phyloP scores from a whole-genome alignment of 179 eudicot genomes.

The Silene noctiflora region DNA sequence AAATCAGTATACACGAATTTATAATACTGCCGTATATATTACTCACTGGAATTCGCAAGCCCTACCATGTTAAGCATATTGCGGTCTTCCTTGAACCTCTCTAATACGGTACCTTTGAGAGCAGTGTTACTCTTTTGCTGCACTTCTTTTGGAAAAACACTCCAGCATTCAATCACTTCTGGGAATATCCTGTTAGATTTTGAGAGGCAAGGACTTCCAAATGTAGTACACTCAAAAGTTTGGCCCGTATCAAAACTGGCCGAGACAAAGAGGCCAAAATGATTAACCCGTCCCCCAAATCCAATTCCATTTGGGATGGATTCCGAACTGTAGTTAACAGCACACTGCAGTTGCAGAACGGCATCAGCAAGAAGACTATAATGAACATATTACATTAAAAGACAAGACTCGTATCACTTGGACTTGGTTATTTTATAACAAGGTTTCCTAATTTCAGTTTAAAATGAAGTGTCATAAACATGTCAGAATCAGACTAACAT shows the following conservation, averaged over 20 bases:
- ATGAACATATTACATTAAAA: no score
- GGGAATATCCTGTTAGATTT: conserved; percentile 57
- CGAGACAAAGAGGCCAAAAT: conserved; percentile 73
- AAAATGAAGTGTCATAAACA: not conserved
- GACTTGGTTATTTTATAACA: not conserved
- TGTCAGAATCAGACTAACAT: not conserved
- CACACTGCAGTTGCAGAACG: conserved; percentile 50
- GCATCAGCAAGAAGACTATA: conserved; percentile 14
- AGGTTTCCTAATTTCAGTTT: not conserved
- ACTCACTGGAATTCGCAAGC: conserved; percentile 79
- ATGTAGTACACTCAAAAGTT: conserved; percentile 71
- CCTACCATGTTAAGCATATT: conserved; percentile 93
- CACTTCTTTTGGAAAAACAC: conserved; percentile 49
- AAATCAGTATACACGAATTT: not conserved
- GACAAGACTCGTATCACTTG: not conserved
- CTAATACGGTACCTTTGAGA: conserved; percentile 64
- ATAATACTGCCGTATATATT: conserved; percentile 11
- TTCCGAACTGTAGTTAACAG: conserved; percentile 68
- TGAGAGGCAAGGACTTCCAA: conserved; percentile 72
- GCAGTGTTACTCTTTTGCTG: conserved; percentile 38
- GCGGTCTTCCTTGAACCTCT: conserved; percentile 89
- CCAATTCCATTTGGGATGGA: conserved; percentile 91
- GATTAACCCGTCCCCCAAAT: conserved; percentile 67
- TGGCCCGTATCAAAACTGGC: conserved; percentile 82
- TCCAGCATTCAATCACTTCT: conserved; percentile 93